Conservation (phyloP, 225 moss, liverwort and hornwort species). For the Polytrichum commune region DNA sequence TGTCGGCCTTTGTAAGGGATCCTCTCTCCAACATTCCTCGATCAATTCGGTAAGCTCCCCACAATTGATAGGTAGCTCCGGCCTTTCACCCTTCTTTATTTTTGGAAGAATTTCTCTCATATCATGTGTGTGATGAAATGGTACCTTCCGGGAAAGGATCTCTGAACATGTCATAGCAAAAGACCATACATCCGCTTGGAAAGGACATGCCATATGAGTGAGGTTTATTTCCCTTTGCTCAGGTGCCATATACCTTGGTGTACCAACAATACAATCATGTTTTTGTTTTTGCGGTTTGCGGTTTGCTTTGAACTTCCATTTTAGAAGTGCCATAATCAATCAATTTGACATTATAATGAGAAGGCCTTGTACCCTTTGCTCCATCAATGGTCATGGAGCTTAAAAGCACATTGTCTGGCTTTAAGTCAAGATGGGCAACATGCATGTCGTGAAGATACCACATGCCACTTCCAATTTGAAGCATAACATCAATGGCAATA, state of each 20-base stretch:
- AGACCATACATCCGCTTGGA: constrained; percentile 36
- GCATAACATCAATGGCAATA: constrained; percentile 33
- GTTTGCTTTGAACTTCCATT: constrained; percentile 4
- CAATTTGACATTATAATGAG: constrained; percentile 23
- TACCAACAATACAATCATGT: background rate
- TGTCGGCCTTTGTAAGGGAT: background rate
- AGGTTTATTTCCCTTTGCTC: background rate
- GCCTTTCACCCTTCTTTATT: background rate
- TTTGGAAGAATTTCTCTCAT: background rate
- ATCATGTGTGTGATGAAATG: background rate
- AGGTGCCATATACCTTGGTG: constrained; percentile 19
- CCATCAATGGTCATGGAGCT: background rate
- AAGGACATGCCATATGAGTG: background rate
- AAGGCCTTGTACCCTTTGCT: constrained; percentile 10
- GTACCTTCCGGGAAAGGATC: constrained; percentile 24
- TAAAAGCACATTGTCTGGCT: constrained; percentile 32
- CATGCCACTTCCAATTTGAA: constrained; percentile 41
- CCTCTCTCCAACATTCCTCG: background rate
- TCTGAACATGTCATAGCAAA: constrained; percentile 33
- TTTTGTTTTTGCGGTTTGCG: background rate
- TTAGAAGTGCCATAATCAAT: constrained; percentile 34
- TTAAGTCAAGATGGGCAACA: constrained; percentile 29
- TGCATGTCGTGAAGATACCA: constrained; percentile 43
- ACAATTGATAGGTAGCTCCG: background rate
- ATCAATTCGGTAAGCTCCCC: background rate